phyloP scores from a whole-genome alignment of 1,139 yeast species.

The Diutina mesorugosa region DNA sequence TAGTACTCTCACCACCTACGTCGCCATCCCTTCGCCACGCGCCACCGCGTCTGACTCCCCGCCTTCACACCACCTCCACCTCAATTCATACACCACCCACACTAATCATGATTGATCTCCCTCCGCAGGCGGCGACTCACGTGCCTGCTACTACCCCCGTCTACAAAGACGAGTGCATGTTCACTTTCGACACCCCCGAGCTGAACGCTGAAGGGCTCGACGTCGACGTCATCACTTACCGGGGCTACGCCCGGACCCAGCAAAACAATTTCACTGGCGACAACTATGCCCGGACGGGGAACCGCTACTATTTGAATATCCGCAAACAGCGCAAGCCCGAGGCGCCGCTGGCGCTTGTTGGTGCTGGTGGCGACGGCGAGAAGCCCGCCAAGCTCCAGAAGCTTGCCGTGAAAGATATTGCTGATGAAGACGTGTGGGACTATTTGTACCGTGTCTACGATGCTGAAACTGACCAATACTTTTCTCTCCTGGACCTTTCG shows the following conservation, averaged over 20 bases:
- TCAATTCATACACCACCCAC: background rate
- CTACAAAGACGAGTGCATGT: slow-evolving; percentile 77
- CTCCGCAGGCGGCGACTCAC: background rate
- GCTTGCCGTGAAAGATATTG: slow-evolving; percentile 50
- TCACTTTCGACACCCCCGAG: slow-evolving; percentile 63
- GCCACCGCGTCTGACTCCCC: background rate
- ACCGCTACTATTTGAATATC: slow-evolving; percentile 45
- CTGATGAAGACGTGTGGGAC: slow-evolving; percentile 59
- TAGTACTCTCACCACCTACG: background rate
- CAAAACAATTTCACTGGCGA: slow-evolving; percentile 34
- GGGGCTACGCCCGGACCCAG: slow-evolving; percentile 44
- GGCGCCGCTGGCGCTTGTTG: background rate
- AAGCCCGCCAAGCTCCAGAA: slow-evolving; percentile 52
- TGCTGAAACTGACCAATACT: slow-evolving; percentile 13
- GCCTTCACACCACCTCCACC: background rate
- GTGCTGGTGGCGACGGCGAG: background rate
- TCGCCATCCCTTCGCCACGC: background rate
- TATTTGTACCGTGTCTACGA: slow-evolving; percentile 34
- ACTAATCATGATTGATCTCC: background rate
- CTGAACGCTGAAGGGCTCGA: slow-evolving; percentile 50
- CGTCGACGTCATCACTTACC: slow-evolving; percentile 56
- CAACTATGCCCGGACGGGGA: slow-evolving; percentile 39
- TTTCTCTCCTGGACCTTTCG: slow-evolving; percentile 12
- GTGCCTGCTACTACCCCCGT: slow-evolving; percentile 13
- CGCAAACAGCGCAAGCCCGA: slow-evolving; percentile 19